Evolutionary conservation across 2,329 filamentous ascomycete species (phyloP).

Genomic region (Zymoseptoria brevis): DNA sequence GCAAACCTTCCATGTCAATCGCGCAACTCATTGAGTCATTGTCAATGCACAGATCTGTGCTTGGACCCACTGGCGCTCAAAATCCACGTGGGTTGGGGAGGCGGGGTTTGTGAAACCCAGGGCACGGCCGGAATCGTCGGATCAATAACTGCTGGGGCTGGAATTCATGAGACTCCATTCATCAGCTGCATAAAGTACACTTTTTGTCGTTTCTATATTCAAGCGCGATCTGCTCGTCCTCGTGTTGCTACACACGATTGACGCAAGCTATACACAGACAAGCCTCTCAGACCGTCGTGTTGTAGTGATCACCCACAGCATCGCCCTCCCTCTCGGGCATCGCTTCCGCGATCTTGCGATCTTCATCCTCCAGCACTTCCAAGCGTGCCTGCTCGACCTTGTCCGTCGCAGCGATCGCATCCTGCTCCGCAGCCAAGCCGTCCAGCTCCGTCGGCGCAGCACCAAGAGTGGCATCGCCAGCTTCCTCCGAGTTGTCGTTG

Average conservation of each 20-base stretch:
- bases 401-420: conserved; percentile 35
- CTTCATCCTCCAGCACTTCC: conserved; percentile 31
- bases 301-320: conserved; percentile 35
- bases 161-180: background rate
- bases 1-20: background rate
- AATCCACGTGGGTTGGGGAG: background rate
- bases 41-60: no score
- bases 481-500: conserved; percentile 7
- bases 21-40: background rate
- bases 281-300: conserved; percentile 38
- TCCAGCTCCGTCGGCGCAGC: conserved; percentile 16
- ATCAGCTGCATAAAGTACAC: background rate
- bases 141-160: background rate
- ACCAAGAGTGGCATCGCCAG: conserved; percentile 3
- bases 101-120: background rate
- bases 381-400: conserved; percentile 33
- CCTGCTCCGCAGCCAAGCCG: conserved; percentile 27
- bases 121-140: background rate
- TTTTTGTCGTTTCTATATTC: background rate
- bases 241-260: background rate
- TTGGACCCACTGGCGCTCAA: background rate
- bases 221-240: background rate
- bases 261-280: background rate
- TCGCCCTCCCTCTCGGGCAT: conserved; percentile 39
- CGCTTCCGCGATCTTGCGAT: conserved; percentile 33